Base-by-base conservation (phyloP, 2,329 filamentous ascomycete genomes). In the Tolypocladium tundrense region DNA sequence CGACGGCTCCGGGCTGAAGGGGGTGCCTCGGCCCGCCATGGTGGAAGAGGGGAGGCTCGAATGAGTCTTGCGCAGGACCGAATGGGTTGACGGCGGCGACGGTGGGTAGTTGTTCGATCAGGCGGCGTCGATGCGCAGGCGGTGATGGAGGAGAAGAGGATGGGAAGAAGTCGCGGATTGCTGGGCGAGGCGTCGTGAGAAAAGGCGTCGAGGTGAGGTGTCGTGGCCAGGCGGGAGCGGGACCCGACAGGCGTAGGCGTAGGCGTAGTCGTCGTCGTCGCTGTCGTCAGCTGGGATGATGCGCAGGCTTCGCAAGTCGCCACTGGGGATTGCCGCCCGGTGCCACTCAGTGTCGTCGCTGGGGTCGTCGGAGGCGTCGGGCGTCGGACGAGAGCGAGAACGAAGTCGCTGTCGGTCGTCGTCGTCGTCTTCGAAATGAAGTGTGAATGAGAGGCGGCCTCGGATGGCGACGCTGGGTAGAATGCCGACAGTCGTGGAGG, bases 1-100 rank as follows among this genome's bases (percentile, higher is more conserved):
- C 56, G 67, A 62, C 41, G 65, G 64, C 58, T 64, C 65, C 50
- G 69, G 64, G 63, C 65, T 64, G 63, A 67, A 66, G 59, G 72
- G 68, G 59, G 66, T 69, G 65, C 67, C 66, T 67, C 69, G 72
- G 64, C 71, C 71, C 64, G 71, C 72, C 74, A 76, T 76, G 59
- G 58, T 70, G 61, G 53, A 62, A 19, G 11, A 53, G 53, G 37
- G 54, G 27, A 31, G 37, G 35, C 56, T 42, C 16, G 24, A 8
- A 24, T 41, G 39, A 35, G 31, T 52, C 13, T 7, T 37, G 33
- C 41, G 43, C 57, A 52, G 21, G 40, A 37, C 53, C 19, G 33
- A 31, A 35, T 39, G 56, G 45, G 53, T 16, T 52, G 48, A 10
- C 33, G 50, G 45, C 24, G 43, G 42, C 39, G 53, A 54, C 53